Conservation (phyloP, 1,284 basidiomycete genomes). For the Fomitopsis schrenkii region DNA sequence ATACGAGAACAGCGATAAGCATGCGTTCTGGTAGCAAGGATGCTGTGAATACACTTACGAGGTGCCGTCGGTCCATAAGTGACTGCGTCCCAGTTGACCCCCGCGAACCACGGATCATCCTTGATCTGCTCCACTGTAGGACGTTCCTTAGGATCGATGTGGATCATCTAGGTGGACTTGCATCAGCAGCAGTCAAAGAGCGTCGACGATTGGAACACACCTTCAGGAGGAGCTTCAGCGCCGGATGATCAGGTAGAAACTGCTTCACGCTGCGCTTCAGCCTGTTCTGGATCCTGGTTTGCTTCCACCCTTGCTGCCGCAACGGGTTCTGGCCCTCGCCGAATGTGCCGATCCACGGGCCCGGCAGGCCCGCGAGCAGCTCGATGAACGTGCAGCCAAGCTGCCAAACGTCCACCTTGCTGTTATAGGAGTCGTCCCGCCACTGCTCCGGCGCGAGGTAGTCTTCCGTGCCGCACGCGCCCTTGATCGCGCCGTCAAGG, state of each 20-base stretch:
- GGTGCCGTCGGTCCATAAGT: neutral
- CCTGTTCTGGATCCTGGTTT: neutral
- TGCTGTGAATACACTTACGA: neutral
- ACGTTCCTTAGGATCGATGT: conserved; percentile 10
- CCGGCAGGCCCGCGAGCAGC: conserved; percentile 7
- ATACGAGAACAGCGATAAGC: neutral
- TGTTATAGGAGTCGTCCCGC: conserved; percentile 4
- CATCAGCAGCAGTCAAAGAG: neutral
- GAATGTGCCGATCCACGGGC: conserved; percentile 2
- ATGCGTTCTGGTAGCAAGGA: neutral
- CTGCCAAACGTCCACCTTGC: conserved; percentile 19
- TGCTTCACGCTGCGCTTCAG: conserved; percentile 2
- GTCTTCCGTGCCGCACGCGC: conserved; percentile 14
- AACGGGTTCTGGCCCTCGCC: neutral
- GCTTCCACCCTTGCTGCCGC: neutral
- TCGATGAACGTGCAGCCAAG: conserved; percentile 20
- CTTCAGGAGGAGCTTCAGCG: conserved; percentile 6
- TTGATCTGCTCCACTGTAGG: conserved; percentile 10
- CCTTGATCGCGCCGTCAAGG: conserved; percentile 24
- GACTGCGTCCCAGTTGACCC: conserved; percentile 2
- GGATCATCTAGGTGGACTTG: conserved; percentile 14
- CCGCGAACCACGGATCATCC: conserved; percentile 13
- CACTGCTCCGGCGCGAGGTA: conserved; percentile 20
- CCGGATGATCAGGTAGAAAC: neutral
- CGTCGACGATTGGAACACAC: conserved; percentile 1